A percentile compares a stretch with the other conserved stretches of the same genome.
These are phyloP conservation scores for Botryotinia calthae DNA, from an alignment of 2,329 filamentous ascomycete species.

Conservation along the genomic window DNA sequence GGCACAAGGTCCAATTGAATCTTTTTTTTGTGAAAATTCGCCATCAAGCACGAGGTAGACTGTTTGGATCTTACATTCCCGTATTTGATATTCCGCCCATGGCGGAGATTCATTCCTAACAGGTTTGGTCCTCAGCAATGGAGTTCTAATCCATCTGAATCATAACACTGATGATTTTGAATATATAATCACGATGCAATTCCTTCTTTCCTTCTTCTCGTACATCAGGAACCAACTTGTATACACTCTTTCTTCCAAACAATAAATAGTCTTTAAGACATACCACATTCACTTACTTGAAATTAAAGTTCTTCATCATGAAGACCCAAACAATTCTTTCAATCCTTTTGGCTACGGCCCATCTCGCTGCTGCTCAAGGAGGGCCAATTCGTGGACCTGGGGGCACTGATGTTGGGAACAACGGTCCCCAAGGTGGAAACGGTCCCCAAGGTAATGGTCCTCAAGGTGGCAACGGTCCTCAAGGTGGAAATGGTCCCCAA, in stretches of 20 bases:
- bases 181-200: slow-evolving; percentile 8
- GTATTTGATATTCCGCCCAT: not conserved
- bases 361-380: not conserved
- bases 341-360: slow-evolving; percentile 11
- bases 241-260: slow-evolving; percentile 18
- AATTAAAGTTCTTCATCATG: slow-evolving; percentile 13
- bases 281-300: slow-evolving; percentile 12
- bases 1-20: not conserved
- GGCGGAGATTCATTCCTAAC: slow-evolving; percentile 5
- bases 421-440: too few species aligned
- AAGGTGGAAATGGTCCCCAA: not conserved
- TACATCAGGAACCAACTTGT: slow-evolving; percentile 16
- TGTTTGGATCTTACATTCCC: slow-evolving; percentile 4
- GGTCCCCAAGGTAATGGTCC: not conserved
- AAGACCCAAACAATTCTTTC: not conserved
- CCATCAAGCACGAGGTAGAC: not conserved
- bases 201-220: not conserved
- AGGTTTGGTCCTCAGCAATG: not conserved
- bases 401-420: not conserved
- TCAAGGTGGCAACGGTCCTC: not conserved
- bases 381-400: not conserved
- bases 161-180: not conserved
- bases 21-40: not conserved
- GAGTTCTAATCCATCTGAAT: not conserved
- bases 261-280: slow-evolving; percentile 12